These are phyloP conservation scores for Boletus semigastroideus DNA, from an alignment of 1,284 basidiomycete species.

Conservation along the genomic window DNA sequence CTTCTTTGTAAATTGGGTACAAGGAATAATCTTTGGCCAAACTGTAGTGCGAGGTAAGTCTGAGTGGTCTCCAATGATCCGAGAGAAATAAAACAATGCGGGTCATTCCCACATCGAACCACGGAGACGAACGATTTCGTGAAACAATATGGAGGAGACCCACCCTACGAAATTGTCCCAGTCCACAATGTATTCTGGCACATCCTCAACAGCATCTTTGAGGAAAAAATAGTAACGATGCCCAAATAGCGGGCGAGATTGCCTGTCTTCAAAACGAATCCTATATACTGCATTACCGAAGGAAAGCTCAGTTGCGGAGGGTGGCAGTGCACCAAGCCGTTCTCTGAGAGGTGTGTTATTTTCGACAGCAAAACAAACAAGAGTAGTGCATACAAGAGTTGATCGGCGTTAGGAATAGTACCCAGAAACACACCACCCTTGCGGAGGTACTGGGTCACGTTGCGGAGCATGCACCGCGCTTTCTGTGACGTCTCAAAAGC, in stretches of 20 bases:
- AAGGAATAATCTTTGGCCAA: constrained; percentile 85
- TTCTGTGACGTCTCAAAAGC: constrained; percentile 91
- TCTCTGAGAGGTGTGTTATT: constrained; percentile 44
- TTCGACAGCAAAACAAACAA: constrained; percentile 8
- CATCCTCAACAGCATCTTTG: constrained; percentile 93
- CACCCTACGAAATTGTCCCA: constrained; percentile 93
- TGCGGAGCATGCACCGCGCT: constrained; percentile 89
- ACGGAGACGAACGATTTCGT: not conserved
- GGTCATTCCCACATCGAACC: not conserved
- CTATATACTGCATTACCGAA: constrained; percentile 93
- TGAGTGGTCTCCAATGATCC: not conserved
- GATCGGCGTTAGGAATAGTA: constrained; percentile 87
- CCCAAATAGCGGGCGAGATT: constrained; percentile 71
- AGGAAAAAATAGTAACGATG: constrained; percentile 95
- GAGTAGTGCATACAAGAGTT: constrained; percentile 63
- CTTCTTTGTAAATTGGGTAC: constrained; percentile 73
- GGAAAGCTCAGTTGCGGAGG: constrained; percentile 57
- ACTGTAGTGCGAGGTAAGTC: constrained; percentile 41
- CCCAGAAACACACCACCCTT: constrained; percentile 90
- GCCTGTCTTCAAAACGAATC: constrained; percentile 79
- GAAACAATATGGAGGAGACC: constrained; percentile 29
- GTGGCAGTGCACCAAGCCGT: constrained; percentile 65
- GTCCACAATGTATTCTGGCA: constrained; percentile 94
- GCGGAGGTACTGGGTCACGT: constrained; percentile 81
- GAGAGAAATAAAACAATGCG: not conserved